Evolutionary conservation across 1,284 basidiomycete genomes (phyloP).

Genomic region (Mycena citricolor): DNA sequence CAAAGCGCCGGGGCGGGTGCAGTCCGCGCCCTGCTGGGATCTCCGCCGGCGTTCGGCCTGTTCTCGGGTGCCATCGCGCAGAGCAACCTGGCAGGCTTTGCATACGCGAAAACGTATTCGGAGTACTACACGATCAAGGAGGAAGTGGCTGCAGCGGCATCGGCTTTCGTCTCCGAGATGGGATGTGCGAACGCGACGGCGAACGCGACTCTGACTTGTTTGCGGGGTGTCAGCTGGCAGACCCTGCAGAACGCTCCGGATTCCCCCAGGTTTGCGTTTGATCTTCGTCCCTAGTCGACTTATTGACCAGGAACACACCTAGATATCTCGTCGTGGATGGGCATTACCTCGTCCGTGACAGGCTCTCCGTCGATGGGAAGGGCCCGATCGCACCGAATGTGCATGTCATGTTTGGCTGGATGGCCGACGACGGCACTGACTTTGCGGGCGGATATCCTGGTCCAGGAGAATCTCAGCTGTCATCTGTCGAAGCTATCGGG

Average conservation of each 20-base stretch:
- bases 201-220: constrained; percentile 26
- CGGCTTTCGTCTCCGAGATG: constrained; percentile 23
- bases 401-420: constrained; percentile 48
- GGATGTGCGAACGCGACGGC: constrained; percentile 26
- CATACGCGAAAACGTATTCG: constrained; percentile 36
- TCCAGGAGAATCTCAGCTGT: constrained; percentile 20
- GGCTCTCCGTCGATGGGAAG: constrained; percentile 39
- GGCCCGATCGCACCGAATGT: constrained; percentile 39
- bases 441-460: constrained; percentile 32
- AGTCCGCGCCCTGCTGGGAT: constrained; percentile 43
- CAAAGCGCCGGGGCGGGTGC: constrained; percentile 42
- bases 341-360: constrained; percentile 38
- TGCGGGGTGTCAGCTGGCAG: constrained; percentile 23
- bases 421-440: constrained; percentile 40
- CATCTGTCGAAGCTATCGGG: constrained; percentile 27
- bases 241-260: constrained; percentile 26
- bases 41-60: constrained; percentile 42
- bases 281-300: too few species aligned
- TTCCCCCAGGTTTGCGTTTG: constrained; percentile 23
- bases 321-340: constrained; percentile 49
- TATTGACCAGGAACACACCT: too few species aligned
- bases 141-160: constrained; percentile 25
- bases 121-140: constrained; percentile 30
- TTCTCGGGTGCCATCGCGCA: constrained; percentile 48
- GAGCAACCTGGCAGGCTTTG: constrained; percentile 48